A percentile compares a stretch with the other conserved stretches of the same genome.
Evolutionary conservation across 805 yeast genomes (phyloP).

Genomic region (Yamadazyma laniorum): DNA sequence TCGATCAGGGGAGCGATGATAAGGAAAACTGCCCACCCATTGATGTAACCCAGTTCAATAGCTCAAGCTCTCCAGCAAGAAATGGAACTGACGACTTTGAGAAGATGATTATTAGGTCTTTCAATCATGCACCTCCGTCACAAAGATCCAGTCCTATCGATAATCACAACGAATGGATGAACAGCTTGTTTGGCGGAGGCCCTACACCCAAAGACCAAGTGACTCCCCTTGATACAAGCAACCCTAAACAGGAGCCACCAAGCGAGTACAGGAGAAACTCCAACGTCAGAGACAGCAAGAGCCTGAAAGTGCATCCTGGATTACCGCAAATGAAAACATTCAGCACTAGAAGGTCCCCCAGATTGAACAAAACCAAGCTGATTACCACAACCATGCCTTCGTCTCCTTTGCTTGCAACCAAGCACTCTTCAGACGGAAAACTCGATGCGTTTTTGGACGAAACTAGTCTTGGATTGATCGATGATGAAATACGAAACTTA

Average conservation of each 20-base stretch:
- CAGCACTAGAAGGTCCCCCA: constrained; percentile 23
- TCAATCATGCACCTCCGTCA: constrained; percentile 20
- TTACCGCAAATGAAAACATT: constrained; percentile 33
- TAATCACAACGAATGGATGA: constrained; percentile 38
- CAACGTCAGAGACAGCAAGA: constrained; percentile 4
- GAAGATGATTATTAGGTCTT: constrained; percentile 25
- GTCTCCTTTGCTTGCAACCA: constrained; percentile 33
- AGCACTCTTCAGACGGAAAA: constrained; percentile 12
- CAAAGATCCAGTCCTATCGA: constrained; percentile 39
- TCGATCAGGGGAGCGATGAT: constrained; percentile 41
- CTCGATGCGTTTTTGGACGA: constrained; percentile 17
- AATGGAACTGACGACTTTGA: constrained; percentile 23
- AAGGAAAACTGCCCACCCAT: constrained; percentile 27
- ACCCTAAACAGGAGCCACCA: neutral
- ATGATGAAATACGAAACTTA: constrained; percentile 21
- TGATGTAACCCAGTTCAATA: constrained; percentile 14
- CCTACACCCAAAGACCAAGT: constrained; percentile 38
- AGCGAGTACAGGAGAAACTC: neutral
- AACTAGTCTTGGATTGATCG: constrained; percentile 17
- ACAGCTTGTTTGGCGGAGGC: constrained; percentile 40
- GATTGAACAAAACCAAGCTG: constrained; percentile 20
- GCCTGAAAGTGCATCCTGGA: constrained; percentile 19
- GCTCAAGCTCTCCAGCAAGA: constrained; percentile 16
- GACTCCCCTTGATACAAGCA: constrained; percentile 10
- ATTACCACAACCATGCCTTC: constrained; percentile 22